A percentile compares a stretch with the other conserved stretches of the same genome.
phyloP scores from a whole-genome alignment of 2,329 filamentous ascomycete species.

The Davidsoniella virescens region DNA sequence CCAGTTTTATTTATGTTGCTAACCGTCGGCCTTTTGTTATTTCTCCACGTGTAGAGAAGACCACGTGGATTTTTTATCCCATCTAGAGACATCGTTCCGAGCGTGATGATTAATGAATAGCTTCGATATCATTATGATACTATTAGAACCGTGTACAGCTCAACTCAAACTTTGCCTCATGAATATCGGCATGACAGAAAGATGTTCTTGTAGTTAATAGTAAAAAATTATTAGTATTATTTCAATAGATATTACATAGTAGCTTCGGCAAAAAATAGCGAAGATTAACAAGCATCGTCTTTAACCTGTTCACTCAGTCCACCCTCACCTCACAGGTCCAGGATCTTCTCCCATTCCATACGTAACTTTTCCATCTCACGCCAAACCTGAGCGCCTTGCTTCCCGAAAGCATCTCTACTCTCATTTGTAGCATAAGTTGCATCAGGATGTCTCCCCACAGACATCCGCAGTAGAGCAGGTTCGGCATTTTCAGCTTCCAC shows the following conservation, averaged over 20 bases:
- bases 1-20: no score
- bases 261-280: not conserved
- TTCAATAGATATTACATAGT: conserved; percentile 1
- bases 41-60: no score
- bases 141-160: no score
- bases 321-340: conserved; percentile 4
- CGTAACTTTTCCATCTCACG: conserved; percentile 56
- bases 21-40: no score
- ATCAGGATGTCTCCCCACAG: conserved; percentile 42
- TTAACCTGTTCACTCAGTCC: not conserved
- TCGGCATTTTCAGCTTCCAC: conserved; percentile 26
- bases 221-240: not conserved
- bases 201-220: not conserved
- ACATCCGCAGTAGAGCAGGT: conserved; percentile 31
- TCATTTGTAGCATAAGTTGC: conserved; percentile 44
- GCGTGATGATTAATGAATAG: no score
- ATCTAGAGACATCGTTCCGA: no score
- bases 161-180: no score
- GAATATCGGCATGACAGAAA: no score
- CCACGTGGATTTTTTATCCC: no score
- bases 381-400: conserved; percentile 46
- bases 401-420: conserved; percentile 43
- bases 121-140: no score
- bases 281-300: not conserved
- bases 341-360: conserved; percentile 41